Evolutionary conservation across 202 grass and related monocot genomes (phyloP), one percentile per base, ranked within the genome.

Genomic region (Musa balbisiana): DNA sequence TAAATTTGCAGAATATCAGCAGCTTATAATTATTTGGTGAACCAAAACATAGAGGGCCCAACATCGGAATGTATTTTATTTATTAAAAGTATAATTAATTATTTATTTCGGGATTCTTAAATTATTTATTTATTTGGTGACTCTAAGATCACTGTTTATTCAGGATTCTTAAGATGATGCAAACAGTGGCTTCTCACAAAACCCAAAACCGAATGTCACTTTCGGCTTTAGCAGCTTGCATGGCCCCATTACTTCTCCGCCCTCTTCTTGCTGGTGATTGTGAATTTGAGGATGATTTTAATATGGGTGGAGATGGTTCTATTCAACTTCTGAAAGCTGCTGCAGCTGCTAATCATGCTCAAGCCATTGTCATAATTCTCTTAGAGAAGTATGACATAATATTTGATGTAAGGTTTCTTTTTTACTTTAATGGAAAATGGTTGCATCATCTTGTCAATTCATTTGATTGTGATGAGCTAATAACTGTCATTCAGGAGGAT

Each of bases 81-180:
- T 43, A 43, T 43, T 43, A 43, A 8, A 43, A 43, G 33, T 43
- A 43, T 43, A 43, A 43, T 43, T 43, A 6, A 43, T 6, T 43
- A 43, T 43, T 43, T 43, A 43, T 43, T 43, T 43, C 4, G 5
- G 33, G 33, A 43, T 43, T 43, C 5, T 43, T 43, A 43, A 43
- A 6, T 43, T 43, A 43, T 43, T 43, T 43, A 43, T 43, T 43
- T 43, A 43, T 43, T 43, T 8, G 33, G 33, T 43, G 8, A 58
- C 6, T 17, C 11, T 73, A 9, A 73, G 22, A 56, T 16, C 20
- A 49, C 16, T 87, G 90, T 82, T 91, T 64, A 87, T 92, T 77
- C 85, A 98, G 95, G 89, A 92, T 85, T 81, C 91, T 98, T 84
- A 89, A 93, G 81, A 98, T 98, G 95, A 94, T 98, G 95, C 85